phyloP scores from a whole-genome alignment of 805 yeast species.

The Candida gorgasii region DNA sequence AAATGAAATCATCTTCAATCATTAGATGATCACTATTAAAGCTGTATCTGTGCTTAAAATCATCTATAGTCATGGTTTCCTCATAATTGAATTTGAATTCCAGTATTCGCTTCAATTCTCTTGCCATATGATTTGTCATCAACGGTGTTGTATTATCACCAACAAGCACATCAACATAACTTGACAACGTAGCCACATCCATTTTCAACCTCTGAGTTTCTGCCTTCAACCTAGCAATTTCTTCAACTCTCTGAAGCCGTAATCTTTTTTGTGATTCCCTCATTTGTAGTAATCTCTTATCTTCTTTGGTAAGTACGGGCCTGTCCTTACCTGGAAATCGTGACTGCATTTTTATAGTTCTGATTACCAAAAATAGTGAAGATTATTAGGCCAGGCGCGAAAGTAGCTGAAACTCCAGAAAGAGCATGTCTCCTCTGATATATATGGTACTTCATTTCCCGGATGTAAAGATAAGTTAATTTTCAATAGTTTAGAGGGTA shows the following conservation, averaged over 20 bases:
- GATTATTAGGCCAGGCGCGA: no score
- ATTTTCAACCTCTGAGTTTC: slow-evolving; percentile 1
- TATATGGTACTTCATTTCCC: no score
- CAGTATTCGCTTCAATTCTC: not conserved
- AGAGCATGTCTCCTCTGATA: no score
- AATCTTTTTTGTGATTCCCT: slow-evolving; percentile 1
- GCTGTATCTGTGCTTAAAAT: not conserved
- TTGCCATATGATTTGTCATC: not conserved
- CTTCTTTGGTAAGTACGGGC: not conserved
- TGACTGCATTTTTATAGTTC: not conserved
- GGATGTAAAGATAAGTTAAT: no score
- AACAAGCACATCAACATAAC: not conserved
- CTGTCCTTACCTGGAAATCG: not conserved
- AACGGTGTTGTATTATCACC: not conserved
- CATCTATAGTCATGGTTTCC: not conserved
- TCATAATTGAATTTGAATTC: not conserved
- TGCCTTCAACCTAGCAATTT: not conserved
- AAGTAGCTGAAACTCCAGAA: no score
- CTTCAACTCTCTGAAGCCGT: not conserved
- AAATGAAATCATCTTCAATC: slow-evolving; percentile 1
- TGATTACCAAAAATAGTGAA: not conserved
- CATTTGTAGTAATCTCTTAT: slow-evolving; percentile 1
- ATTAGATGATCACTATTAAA: not conserved
- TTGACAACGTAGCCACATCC: slow-evolving; percentile 14
- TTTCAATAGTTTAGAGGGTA: no score